Conservation (phyloP, 1,139 yeast species). For the Citeromyces hawaiiensis region DNA sequence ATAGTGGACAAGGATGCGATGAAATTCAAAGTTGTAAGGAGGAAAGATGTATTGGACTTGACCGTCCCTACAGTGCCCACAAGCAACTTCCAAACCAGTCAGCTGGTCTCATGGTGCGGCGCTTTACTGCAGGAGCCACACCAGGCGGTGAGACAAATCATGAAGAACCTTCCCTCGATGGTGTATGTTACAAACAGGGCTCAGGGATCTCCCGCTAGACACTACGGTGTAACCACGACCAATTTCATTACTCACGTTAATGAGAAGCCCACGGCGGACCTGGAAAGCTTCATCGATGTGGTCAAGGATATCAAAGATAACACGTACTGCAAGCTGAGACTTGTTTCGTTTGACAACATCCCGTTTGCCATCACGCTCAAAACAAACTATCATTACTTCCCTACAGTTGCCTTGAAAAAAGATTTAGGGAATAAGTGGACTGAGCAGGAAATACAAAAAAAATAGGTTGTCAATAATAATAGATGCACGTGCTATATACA, state of each 20-base stretch:
- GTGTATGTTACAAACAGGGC: constrained; percentile 66
- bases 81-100: constrained; percentile 44
- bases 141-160: constrained; percentile 63
- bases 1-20: constrained; percentile 31
- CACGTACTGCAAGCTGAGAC: constrained; percentile 67
- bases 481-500: constrained; percentile 1
- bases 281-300: constrained; percentile 50
- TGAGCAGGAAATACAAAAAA: constrained; percentile 14
- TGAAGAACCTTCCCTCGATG: constrained; percentile 66
- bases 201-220: constrained; percentile 77
- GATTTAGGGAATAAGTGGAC: constrained; percentile 34
- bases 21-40: constrained; percentile 53
- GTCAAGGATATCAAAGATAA: constrained; percentile 62
- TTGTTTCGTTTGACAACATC: constrained; percentile 74
- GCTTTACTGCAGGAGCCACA: constrained; percentile 56
- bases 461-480: constrained; percentile 1
- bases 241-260: constrained; percentile 85
- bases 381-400: constrained; percentile 85
- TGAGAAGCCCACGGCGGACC: constrained; percentile 56
- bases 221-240: constrained; percentile 68
- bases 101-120: constrained; percentile 73
- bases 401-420: constrained; percentile 56
- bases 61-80: constrained; percentile 52
- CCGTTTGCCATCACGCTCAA: constrained; percentile 80
- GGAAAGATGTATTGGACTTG: constrained; percentile 37